Percentiles rank a stretch among this genome's conserved stretches.
These are phyloP conservation scores for Pythium folliculosum DNA, from an alignment of 352 stramenopile genomes.

Conservation along the genomic window DNA sequence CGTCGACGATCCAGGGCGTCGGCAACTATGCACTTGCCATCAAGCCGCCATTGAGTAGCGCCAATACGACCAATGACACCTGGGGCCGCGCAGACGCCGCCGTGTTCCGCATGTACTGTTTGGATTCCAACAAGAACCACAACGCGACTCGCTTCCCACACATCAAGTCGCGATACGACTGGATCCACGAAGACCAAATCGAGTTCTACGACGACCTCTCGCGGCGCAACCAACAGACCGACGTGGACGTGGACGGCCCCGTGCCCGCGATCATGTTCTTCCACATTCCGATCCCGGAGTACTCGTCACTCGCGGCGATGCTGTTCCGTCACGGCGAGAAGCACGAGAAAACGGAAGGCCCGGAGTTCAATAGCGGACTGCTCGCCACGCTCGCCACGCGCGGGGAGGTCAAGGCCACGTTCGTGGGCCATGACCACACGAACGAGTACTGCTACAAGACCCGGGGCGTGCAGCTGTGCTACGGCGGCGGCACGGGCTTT, in stretches of 20 bases:
- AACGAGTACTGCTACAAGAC: slow-evolving; percentile 60
- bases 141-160: slow-evolving; percentile 37
- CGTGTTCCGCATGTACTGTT: slow-evolving; percentile 62
- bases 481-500: slow-evolving; percentile 55
- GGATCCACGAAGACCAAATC: slow-evolving; percentile 53
- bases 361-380: slow-evolving; percentile 43
- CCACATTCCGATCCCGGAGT: slow-evolving; percentile 64
- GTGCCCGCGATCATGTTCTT: slow-evolving; percentile 67
- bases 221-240: slow-evolving; percentile 16
- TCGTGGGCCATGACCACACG: slow-evolving; percentile 60
- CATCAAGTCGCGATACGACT: slow-evolving; percentile 45
- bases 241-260: slow-evolving; percentile 18
- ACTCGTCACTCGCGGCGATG: slow-evolving; percentile 8
- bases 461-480: slow-evolving; percentile 53
- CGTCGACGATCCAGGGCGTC: slow-evolving; percentile 37
- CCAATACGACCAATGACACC: slow-evolving; percentile 8
- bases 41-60: slow-evolving; percentile 24
- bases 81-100: slow-evolving; percentile 34
- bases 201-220: slow-evolving; percentile 45
- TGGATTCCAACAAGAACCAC: slow-evolving; percentile 44
- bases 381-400: slow-evolving; percentile 44
- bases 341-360: slow-evolving; percentile 26
- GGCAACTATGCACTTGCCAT: slow-evolving; percentile 65
- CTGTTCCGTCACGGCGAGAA: slow-evolving; percentile 12
- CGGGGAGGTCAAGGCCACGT: slow-evolving; percentile 63